A percentile compares a stretch with the other conserved stretches of the same genome.
phyloP scores from a whole-genome alignment of 2,329 filamentous ascomycete genomes.

The Curvularia sp. region DNA sequence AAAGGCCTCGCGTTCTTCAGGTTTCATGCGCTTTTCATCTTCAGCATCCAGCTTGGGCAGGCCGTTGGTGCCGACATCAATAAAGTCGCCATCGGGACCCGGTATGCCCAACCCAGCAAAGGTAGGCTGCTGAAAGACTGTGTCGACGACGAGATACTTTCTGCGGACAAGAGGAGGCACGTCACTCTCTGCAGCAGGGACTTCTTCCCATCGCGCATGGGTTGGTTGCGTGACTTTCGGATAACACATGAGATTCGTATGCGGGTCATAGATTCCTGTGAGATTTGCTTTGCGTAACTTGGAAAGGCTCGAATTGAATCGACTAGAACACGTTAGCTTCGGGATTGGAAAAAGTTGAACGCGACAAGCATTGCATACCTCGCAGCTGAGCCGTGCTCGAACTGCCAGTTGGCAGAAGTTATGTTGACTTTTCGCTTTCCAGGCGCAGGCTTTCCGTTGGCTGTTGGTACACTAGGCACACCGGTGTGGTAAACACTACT shows the following conservation, averaged over 20 bases:
- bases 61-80: conserved; percentile 62
- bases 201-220: conserved; percentile 79
- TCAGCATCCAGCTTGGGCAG: conserved; percentile 71
- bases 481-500: conserved; percentile 93
- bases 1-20: conserved; percentile 76
- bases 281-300: conserved; percentile 72
- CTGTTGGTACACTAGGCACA: conserved; percentile 76
- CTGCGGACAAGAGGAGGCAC: conserved; percentile 66
- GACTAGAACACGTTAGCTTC: conserved; percentile 60
- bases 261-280: conserved; percentile 85
- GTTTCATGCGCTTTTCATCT: conserved; percentile 69
- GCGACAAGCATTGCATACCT: conserved; percentile 65
- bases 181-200: conserved; percentile 56
- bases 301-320: conserved; percentile 80
- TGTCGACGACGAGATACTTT: conserved; percentile 70
- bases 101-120: conserved; percentile 66
- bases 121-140: conserved; percentile 64
- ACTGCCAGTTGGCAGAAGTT: conserved; percentile 94
- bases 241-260: conserved; percentile 91
- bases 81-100: conserved; percentile 62
- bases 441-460: conserved; percentile 74
- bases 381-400: conserved; percentile 90
- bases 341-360: conserved; percentile 3
- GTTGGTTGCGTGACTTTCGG: conserved; percentile 89
- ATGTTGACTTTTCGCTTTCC: conserved; percentile 85